Conservation (phyloP, 2,329 filamentous ascomycete genomes). For the Stemphylium lycopersici region DNA sequence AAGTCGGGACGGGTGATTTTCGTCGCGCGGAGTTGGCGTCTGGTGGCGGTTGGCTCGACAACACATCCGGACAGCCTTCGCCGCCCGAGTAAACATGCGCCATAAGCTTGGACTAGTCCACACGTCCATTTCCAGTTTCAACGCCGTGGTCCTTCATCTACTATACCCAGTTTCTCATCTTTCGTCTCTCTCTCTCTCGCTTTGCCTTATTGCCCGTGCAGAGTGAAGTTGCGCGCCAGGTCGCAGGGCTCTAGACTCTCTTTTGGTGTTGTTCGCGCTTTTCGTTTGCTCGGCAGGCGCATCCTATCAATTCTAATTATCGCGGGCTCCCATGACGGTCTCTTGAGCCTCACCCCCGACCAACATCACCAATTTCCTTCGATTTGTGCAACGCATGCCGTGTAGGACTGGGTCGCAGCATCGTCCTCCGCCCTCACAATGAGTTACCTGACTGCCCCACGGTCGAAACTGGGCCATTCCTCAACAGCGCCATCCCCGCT, state of each 20-base stretch:
- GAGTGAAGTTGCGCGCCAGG: slow-evolving; percentile 27
- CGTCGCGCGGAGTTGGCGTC: slow-evolving; percentile 16
- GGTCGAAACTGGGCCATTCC: slow-evolving; percentile 49
- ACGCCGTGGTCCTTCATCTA: slow-evolving; percentile 31
- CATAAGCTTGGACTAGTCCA: slow-evolving; percentile 18
- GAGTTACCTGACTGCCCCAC: slow-evolving; percentile 47
- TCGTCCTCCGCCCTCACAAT: slow-evolving; percentile 36
- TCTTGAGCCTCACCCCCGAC: slow-evolving; percentile 23
- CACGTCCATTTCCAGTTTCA: slow-evolving; percentile 33
- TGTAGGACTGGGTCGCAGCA: slow-evolving; percentile 14
- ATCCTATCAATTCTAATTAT: slow-evolving; percentile 26
- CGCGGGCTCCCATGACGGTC: slow-evolving; percentile 39
- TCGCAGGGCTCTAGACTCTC: slow-evolving; percentile 27
- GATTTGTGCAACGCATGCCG: slow-evolving; percentile 41
- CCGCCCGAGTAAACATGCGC: slow-evolving; percentile 16
- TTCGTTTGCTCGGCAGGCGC: slow-evolving; percentile 35
- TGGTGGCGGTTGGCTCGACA: slow-evolving; percentile 15
- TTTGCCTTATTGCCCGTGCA: slow-evolving; percentile 28
- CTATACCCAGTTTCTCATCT: slow-evolving; percentile 32
- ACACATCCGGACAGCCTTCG: slow-evolving; percentile 7
- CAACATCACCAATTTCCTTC: slow-evolving; percentile 20
- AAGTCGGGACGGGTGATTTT: slow-evolving; percentile 7
- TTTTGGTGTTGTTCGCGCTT: slow-evolving; percentile 16
- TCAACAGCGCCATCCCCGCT: slow-evolving; percentile 53
- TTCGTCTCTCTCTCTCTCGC: slow-evolving; percentile 42